Evolutionary conservation across 305 asterid species (phyloP).

Genomic region (Solanum hybrid): DNA sequence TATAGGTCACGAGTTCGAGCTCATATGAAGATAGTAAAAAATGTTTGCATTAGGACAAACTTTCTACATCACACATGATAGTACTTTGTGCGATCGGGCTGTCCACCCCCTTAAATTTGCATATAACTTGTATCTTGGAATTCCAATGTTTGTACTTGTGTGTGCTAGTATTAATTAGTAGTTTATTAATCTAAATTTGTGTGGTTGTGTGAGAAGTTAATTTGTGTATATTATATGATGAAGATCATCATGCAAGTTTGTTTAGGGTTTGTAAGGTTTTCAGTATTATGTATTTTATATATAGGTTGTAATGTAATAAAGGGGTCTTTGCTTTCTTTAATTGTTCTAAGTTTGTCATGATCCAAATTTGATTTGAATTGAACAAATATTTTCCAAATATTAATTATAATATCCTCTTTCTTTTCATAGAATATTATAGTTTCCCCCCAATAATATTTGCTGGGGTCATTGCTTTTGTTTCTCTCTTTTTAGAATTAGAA

Average conservation of each 20-base stretch:
- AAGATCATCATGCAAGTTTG: not conserved
- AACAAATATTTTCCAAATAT: not conserved
- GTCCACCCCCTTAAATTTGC: not conserved
- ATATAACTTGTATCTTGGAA: not conserved
- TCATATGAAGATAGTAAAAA: not conserved
- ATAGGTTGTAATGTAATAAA: not conserved
- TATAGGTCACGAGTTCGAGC: not conserved
- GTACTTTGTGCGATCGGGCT: not conserved
- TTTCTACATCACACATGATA: not conserved
- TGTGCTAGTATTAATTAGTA: not conserved
- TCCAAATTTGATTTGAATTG: not conserved
- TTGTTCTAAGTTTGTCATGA: not conserved
- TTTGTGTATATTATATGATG: not conserved
- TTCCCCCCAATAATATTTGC: not conserved
- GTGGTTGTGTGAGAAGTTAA: not conserved
- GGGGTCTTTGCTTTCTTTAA: not conserved
- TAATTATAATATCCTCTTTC: not conserved
- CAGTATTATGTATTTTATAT: not conserved
- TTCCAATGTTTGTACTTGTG: not conserved
- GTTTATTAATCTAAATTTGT: not conserved
- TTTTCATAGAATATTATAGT: not conserved
- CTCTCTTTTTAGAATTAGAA: not conserved
- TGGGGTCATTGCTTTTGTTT: not conserved
- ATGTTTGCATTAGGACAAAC: not conserved
- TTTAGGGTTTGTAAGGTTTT: constrained; percentile 21